phyloP scores from a whole-genome alignment of 495 filamentous ascomycete genomes.

The Xylaria curta region DNA sequence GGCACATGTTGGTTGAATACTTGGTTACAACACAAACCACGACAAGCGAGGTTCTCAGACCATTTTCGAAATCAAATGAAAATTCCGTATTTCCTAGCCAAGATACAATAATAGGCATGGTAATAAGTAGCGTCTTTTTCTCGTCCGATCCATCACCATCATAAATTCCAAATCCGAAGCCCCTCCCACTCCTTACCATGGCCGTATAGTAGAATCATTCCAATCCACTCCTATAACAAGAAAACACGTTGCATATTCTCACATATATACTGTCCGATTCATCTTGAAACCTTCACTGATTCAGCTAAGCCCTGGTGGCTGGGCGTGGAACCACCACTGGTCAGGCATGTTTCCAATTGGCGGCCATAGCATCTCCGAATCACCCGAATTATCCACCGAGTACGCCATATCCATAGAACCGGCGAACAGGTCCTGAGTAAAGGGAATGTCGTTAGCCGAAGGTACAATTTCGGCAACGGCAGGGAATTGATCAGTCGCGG shows the following conservation, averaged over 20 bases:
- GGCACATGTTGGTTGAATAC: neutral
- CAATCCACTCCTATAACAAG: neutral
- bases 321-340: conserved; percentile 24
- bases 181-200: too few relatives aligned
- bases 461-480: neutral
- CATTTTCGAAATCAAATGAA: neutral
- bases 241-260: neutral
- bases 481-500: neutral
- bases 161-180: neutral
- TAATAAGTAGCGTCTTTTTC: neutral
- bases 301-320: conserved; percentile 1
- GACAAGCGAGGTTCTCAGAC: neutral
- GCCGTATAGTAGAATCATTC: neutral
- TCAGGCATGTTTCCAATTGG: conserved; percentile 22
- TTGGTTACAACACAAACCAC: neutral
- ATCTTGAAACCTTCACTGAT: neutral
- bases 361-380: conserved; percentile 27
- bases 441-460: neutral
- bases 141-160: neutral
- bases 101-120: neutral
- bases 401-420: conserved; percentile 25
- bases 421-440: conserved; percentile 17
- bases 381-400: conserved; percentile 26
- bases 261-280: neutral
- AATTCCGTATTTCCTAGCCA: neutral